Base-by-base conservation (phyloP, 2,329 filamentous ascomycete species). In the Fusarium transvaalense region DNA sequence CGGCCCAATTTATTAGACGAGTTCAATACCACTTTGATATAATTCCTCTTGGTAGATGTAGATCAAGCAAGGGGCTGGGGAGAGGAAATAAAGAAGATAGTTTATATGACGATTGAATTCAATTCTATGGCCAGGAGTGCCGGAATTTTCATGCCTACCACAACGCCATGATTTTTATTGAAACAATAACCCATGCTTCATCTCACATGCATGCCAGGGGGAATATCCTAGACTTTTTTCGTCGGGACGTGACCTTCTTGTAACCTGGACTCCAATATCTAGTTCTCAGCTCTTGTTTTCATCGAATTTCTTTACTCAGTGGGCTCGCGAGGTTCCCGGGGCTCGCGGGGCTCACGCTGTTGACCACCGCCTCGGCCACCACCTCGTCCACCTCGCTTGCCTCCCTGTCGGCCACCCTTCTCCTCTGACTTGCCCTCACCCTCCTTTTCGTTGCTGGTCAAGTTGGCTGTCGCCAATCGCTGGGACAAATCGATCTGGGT, bases 401-500 rank as follows among this genome's bases (percentile, higher is more conserved):
- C 83, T 19, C 82, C 83, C 27, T 84, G 82, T 71, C 86, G 83
- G 42, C 80, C 80, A 48, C 78, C 78, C 61, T 82, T 81, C 47
- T 80, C 82, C 48, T 83, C 83, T 21, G 71, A 71, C 80, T 83
- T 86, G 68, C 78, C 78, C 74, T 86, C 84, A 43, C 79, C 81
- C 19, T 84, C 83, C 76, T 84, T 84, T 41, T 86, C 85, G 68
- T 76, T 79, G 66, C 74, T 80, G 43, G 81, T 79, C 37, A 94
- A 84, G 74, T 87, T 86, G 69, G 91, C 89, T n/a, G 90, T 96
- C 55, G 95, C 95, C 77, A 99, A 85, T 69, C 95, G 89, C 87
- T 98, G 97, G 71, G 94, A 97, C 62, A 99, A 89, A 78, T 98
- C 96, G 84, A 99, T 97, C 85, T 99, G 96, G 74, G 95, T 98